Conservation (phyloP, 2,329 filamentous ascomycete genomes). For the Calycina herbarum region DNA sequence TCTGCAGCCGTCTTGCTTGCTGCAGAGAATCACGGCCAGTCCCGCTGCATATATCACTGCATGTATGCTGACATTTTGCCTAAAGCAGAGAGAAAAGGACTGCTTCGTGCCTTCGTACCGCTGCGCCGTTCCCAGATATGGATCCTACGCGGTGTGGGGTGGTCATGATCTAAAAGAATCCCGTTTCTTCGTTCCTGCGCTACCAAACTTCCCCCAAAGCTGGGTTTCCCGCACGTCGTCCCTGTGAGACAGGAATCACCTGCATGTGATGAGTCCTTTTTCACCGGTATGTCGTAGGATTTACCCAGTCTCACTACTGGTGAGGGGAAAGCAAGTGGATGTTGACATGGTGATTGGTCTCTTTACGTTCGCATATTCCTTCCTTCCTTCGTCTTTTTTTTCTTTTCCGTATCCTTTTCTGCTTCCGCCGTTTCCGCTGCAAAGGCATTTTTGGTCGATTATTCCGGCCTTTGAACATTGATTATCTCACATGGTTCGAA, state of each 20-base stretch:
- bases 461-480: too few species aligned
- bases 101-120: neutral
- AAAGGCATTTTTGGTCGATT: too few species aligned
- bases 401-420: too few species aligned
- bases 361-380: neutral
- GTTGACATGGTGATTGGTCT: conserved; percentile 6
- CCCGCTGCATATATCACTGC: conserved; percentile 11
- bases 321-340: neutral
- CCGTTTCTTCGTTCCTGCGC: neutral
- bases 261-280: neutral
- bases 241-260: neutral
- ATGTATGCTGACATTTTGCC: conserved; percentile 13
- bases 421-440: too few species aligned
- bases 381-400: too few species aligned
- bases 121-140: neutral
- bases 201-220: neutral
- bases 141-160: conserved; percentile 2
- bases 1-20: neutral
- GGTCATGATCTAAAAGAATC: neutral
- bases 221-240: too few species aligned
- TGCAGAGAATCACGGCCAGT: conserved; percentile 5
- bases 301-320: neutral
- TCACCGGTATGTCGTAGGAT: neutral
- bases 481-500: too few species aligned
- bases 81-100: neutral